Evolutionary conservation across 768 basidiomycete genomes (phyloP), one percentile per base, ranked within the genome.

Genomic region (Termitomyces sp.): DNA sequence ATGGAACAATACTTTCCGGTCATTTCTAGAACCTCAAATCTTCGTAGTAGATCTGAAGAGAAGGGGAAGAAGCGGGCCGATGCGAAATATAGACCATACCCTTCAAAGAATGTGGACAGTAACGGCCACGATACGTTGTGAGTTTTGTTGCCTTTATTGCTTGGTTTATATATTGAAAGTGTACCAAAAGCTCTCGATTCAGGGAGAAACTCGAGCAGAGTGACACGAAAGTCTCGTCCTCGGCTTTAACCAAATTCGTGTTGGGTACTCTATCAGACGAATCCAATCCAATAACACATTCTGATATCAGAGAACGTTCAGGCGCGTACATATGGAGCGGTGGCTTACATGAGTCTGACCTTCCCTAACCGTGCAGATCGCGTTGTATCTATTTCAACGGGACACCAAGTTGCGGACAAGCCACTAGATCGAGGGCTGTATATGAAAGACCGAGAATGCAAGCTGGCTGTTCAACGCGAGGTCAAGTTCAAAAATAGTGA

Each of bases 281-380:
- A 56, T 81, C 82, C 11, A 94, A 94, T 70, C 92, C 92, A 1
- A 91, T 94, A 55, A 92, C 91, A 1, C 87, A 90, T 66, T 87
- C 87, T 1, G 82, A 89, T 69, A 81, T 85, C 61, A 76, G 75
- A 55, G 76, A 85, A 45, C 83, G 87, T 61, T 78, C 87, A 69
- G 88, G 90, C 87, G 51, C 53, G 79, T 59, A 54, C 55, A 40
- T 40, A 39, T 52, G 58, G 33, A 56, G 15, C 15, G 46, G 32
- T 20, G 22, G 24, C 42, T 35, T 6, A 18, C 32, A 46, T 18
- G 33, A 32, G 46, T 18, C 46, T 58, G 15, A 54, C 24, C 38
- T 35, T 7, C 20, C 39, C 15, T 51, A 24, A 9, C 32, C 20
- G 3, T 24, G 20, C 28, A 90, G 87, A 87, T 61, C 78, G 79